Base-by-base conservation (phyloP, 306 rosid genomes). In the Rubus idaeus region DNA sequence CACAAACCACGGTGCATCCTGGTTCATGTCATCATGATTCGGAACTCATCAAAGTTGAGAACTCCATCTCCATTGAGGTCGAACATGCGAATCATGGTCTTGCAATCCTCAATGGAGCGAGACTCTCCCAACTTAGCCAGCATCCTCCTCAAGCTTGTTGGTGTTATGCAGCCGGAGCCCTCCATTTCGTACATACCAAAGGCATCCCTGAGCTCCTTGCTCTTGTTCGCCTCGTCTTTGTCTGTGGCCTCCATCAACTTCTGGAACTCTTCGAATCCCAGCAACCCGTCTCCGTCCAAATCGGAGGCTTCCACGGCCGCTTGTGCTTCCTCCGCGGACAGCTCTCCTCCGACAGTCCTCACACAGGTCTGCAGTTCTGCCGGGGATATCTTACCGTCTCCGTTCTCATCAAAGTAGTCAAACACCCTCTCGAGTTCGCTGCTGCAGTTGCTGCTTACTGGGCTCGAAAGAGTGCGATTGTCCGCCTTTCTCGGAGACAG, bases 21-120 rank as follows among this genome's bases (percentile, higher is more conserved):
- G 14, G 14, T 62, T 62, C 68, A 62, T 10, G 45, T 44, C 83
- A 78, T 74, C 86, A 83, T 83, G 35, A 20, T 16, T 10, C 42
- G 10, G 73, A 83, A 83, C 81, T 83, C 84, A 5, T 83, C 79
- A 45, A 83, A 83, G 72, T 49, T 76, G 53, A 83, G 81, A 42
- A 79, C 79, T 14, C 87, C 87, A 46, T 83, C 87, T 39, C 81
- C 87, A 52, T 83, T 83, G 65, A 79, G 68, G 62, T 83, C 87
- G 37, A 76, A 83, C 44, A 2, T 56, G 7, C 74, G 20, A 39
- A 83, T 79, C 71, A 83, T 83, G 44, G 52, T 55, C 65, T 72
- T 72, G 75, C 87, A 83, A 10, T 79, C 79, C 0, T 76, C 76
- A 0, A 76, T 47, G 49, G 81, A 70, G 13, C 57, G 79, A 0